phyloP scores from a whole-genome alignment of 257 asterid genomes.

The Vinca minor region DNA sequence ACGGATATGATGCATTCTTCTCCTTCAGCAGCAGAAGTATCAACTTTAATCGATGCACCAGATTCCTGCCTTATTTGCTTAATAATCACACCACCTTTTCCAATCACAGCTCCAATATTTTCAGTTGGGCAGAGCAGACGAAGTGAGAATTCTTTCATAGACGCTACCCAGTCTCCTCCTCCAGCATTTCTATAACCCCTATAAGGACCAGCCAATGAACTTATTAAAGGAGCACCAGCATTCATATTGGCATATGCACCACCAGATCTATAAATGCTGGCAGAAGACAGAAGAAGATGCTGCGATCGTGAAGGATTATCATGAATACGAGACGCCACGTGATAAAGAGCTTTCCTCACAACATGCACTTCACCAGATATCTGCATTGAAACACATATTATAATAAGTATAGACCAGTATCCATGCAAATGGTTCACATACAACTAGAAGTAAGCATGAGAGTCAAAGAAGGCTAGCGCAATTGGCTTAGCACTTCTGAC shows the following conservation, averaged over 20 bases:
- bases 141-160: slow-evolving; percentile 52
- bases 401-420: slow-evolving; percentile 9
- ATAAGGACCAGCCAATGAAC: slow-evolving; percentile 56
- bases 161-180: slow-evolving; percentile 44
- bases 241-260: slow-evolving; percentile 43
- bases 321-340: slow-evolving; percentile 62
- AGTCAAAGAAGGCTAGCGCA: too few relatives aligned
- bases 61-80: slow-evolving; percentile 86
- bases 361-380: slow-evolving; percentile 56
- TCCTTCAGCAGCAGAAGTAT: slow-evolving; percentile 62
- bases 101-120: slow-evolving; percentile 80
- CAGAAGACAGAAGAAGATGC: slow-evolving; percentile 48
- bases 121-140: slow-evolving; percentile 71
- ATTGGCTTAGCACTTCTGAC: too few relatives aligned
- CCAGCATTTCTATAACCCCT: slow-evolving; percentile 39
- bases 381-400: slow-evolving; percentile 29
- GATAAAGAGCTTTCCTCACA: slow-evolving; percentile 64
- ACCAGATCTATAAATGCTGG: slow-evolving; percentile 70
- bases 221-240: slow-evolving; percentile 38
- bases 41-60: slow-evolving; percentile 70
- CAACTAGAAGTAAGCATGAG: neutral
- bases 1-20: slow-evolving; percentile 72
- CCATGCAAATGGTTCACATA: neutral
- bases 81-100: slow-evolving; percentile 70
- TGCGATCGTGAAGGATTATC: slow-evolving; percentile 84